phyloP scores from a whole-genome alignment of 1,139 yeast species.

The Wickerhamomyces sp. region DNA sequence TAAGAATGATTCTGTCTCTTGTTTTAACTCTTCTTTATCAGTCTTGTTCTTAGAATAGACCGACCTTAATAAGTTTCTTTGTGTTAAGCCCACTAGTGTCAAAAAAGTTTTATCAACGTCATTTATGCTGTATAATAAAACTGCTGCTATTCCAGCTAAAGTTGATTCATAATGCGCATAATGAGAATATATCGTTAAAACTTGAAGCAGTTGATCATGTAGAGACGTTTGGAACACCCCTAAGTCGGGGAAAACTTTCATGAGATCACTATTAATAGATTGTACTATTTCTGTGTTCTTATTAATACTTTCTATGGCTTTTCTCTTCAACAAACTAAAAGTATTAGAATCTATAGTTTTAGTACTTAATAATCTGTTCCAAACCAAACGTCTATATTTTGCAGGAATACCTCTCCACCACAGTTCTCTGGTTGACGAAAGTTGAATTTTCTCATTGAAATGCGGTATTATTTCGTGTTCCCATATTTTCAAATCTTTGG shows the following conservation, averaged over 20 bases:
- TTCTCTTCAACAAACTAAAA: slow-evolving; percentile 18
- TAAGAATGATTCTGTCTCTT: slow-evolving; percentile 38
- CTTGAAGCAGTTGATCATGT: slow-evolving; percentile 29
- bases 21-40: slow-evolving; percentile 23
- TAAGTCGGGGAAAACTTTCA: slow-evolving; percentile 39
- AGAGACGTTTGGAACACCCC: slow-evolving; percentile 38
- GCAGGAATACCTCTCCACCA: slow-evolving; percentile 69
- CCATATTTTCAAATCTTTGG: slow-evolving; percentile 44
- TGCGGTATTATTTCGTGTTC: slow-evolving; percentile 35
- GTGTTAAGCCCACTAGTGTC: slow-evolving; percentile 41
- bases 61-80: slow-evolving; percentile 30
- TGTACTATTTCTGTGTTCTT: slow-evolving; percentile 10
- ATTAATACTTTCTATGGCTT: slow-evolving; percentile 2
- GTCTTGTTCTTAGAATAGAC: slow-evolving; percentile 18
- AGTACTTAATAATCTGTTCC: slow-evolving; percentile 47
- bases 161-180: slow-evolving; percentile 26
- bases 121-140: slow-evolving; percentile 36
- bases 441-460: slow-evolving; percentile 31
- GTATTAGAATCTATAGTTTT: slow-evolving; percentile 20
- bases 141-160: slow-evolving; percentile 35
- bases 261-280: slow-evolving; percentile 28
- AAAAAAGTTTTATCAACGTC: slow-evolving; percentile 38
- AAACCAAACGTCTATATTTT: slow-evolving; percentile 42
- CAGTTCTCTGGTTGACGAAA: slow-evolving; percentile 43
- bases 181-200: slow-evolving; percentile 30